Percentiles rank a stretch among this genome's conserved stretches.
Evolutionary conservation across 1,284 basidiomycete species (phyloP).

Genomic region (Coriolopsis trogii): DNA sequence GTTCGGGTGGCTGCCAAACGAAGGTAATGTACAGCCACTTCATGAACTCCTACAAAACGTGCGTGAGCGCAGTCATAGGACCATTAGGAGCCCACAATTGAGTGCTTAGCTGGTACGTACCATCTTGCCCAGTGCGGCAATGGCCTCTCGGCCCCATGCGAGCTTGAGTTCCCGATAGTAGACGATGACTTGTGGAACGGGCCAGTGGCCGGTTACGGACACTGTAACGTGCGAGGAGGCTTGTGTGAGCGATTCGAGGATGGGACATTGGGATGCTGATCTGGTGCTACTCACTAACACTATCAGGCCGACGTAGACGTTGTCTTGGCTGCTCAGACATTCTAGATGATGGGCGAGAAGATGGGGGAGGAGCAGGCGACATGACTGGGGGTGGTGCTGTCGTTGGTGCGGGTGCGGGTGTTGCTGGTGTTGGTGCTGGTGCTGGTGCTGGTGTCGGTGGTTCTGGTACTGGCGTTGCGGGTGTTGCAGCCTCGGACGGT

Average conservation of each 20-base stretch:
- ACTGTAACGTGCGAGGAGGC: not conserved
- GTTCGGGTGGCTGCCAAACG: constrained; percentile 8
- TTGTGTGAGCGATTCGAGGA: not conserved
- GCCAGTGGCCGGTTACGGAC: constrained; percentile 6
- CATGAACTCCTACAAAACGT: constrained; percentile 3
- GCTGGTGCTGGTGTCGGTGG: too few relatives aligned
- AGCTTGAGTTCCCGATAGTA: constrained; percentile 12
- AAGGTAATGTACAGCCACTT: constrained; percentile 8
- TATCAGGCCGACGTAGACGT: constrained; percentile 1
- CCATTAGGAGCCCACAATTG: not conserved
- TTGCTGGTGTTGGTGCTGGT: too few relatives aligned
- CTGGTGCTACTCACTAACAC: not conserved
- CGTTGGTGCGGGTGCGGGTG: too few relatives aligned
- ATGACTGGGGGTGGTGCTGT: not conserved
- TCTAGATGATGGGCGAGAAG: not conserved
- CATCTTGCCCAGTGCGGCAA: constrained; percentile 7
- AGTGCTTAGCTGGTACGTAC: constrained; percentile 1
- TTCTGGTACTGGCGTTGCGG: not conserved
- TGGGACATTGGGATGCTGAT: not conserved
- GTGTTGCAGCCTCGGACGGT: not conserved
- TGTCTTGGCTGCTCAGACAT: too few relatives aligned
- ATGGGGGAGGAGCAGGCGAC: not conserved
- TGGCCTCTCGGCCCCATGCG: constrained; percentile 13
- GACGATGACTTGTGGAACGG: constrained; percentile 14
- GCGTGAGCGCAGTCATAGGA: not conserved